Evolutionary conservation across 345 rosid genomes (phyloP).

Genomic region (Pistacia vera): DNA sequence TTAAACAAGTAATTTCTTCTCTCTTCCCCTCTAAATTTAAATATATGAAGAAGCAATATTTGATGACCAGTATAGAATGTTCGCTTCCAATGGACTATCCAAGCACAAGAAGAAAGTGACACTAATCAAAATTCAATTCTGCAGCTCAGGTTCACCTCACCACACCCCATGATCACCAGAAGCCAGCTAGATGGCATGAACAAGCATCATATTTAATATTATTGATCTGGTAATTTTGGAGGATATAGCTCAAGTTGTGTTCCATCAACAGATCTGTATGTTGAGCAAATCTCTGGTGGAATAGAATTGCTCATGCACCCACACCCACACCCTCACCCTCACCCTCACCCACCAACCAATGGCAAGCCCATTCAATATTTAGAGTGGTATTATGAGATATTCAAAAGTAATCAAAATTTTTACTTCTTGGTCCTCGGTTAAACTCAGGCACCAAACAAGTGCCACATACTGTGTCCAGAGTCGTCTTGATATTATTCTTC

Average conservation of each 20-base stretch:
- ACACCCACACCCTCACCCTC: neutral
- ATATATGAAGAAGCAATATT: neutral
- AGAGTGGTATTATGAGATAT: neutral
- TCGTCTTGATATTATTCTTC: neutral
- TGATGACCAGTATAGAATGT: neutral
- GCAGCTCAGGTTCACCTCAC: neutral
- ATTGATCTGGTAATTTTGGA: neutral
- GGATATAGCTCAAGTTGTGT: neutral
- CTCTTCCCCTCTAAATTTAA: neutral
- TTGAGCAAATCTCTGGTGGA: neutral
- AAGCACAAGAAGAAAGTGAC: neutral
- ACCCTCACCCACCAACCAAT: neutral
- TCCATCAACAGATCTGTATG: neutral
- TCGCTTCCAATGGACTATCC: constrained; percentile 8
- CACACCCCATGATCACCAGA: neutral
- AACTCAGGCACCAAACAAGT: neutral
- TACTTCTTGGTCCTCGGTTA: neutral
- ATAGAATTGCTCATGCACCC: neutral
- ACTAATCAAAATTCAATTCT: neutral
- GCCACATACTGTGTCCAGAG: neutral
- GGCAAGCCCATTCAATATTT: neutral
- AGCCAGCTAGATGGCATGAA: neutral
- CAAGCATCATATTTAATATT: neutral
- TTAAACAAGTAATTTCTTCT: neutral
- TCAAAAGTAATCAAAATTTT: neutral